Evolutionary conservation across 2,329 filamentous ascomycete genomes (phyloP), one percentile per base, ranked within the genome.

Genomic region (Botrytis fragariae): DNA sequence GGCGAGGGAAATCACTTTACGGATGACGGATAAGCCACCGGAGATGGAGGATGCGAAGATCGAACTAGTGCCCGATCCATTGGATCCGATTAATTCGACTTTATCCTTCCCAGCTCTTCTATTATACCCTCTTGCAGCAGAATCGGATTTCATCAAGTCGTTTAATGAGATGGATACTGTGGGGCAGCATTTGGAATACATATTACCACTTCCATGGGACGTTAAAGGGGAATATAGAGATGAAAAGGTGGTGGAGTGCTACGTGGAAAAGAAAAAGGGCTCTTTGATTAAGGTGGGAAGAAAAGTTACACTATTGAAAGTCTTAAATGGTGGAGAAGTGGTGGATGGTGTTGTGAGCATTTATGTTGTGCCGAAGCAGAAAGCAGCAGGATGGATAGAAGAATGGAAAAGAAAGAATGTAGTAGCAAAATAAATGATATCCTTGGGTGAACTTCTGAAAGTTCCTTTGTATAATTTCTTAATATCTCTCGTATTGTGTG

Each of bases 151-250:
- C 79, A 88, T 99, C 83, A 97, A 97, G 84, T 89, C 89, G 0
- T 96, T 97, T 78, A 86, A 87, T 70, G 96, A 98, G 85, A 89
- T 87, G 74, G 90, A 96, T 77, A 87, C 87, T 25, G 85, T 98
- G 42, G 87, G 86, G 12, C 90, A 95, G 77, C 95, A 98, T 82
- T 85, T 99, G 68, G 86, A 86, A 5, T 97, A 98, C 79, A 91
- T 98, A 16, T 89, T 99, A 73, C 95, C 95, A 3, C 83, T 95
- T 3, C 94, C 94, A 20, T 99, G 96, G 96, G 96, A 98, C 79
- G 79, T 82, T 25, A 84, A 87, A 74, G 83, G 86, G 2, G 90
- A 90, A 79, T 98, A 97, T 82, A 87, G 84, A 0, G 78, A 86
- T 1, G 85, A 85, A 0, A 85, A 83, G 0, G 93, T 97, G 0